Base-by-base conservation (phyloP, 257 asterid species). In the Euphrasia confusa region DNA sequence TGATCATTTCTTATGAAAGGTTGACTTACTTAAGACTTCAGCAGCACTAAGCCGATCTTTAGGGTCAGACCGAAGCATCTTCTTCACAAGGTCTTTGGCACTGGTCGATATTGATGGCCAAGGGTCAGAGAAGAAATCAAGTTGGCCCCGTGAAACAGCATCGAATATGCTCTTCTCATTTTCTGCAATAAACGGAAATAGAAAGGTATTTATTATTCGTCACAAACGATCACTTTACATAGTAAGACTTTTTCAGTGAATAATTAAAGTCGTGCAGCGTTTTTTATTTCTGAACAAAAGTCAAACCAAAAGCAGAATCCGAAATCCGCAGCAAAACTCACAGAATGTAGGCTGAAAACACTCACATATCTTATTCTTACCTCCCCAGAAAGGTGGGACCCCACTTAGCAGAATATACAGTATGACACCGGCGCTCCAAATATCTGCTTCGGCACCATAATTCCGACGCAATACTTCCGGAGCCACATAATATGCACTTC, bases 71-170 rank as follows among this genome's bases (percentile, higher is more conserved):
- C 75, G 83, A 60, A 93, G 86, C 99, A 93, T 93, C 86, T 84
- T 93, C 89, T 87, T 87, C 67, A 93, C 95, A 37, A 93, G 96
- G 69, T 89, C 96, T 76, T 87, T 93, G 58, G 96, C 99, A 64
- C 99, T 93, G 66, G 72, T 82, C n/a, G 99, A 89, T 80, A 93
- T 80, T 27, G 90, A 82, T 60, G 97, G 96, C 99, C 99, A 93
- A 48, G 99, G 99, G 18, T 80, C 88, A 5, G 90, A 80, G 53
- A 75, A 80, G 60, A 91, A 88, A 79, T 88, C 95, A 6, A 91
- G 83, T 78, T 88, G 87, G 57, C 99, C 97, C 4, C 88, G 84
- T 45, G 76, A 66, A 63, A 89, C 74, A 54, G 96, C 80, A 72
- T 89, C 96, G 65, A 93, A 93, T 57, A 93, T 89, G 21, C 80